These are phyloP conservation scores for Arabidopsis lyrata DNA, from an alignment of 441 rosid genomes.

Conservation along the genomic window DNA sequence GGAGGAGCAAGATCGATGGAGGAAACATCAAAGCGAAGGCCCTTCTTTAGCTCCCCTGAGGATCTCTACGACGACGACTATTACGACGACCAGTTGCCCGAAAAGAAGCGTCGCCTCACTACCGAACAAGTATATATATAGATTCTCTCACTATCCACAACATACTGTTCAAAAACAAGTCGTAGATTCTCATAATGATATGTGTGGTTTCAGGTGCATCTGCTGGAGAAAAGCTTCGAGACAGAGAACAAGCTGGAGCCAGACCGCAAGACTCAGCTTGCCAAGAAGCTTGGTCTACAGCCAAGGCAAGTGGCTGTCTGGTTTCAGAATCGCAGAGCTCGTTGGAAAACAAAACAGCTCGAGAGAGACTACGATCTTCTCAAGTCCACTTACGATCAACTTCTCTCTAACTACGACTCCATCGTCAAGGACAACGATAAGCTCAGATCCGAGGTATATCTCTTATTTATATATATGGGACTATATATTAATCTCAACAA, in stretches of 20 bases:
- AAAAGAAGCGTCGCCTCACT: conserved; percentile 93
- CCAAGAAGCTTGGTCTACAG: conserved; percentile 79
- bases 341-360: conserved; percentile 84
- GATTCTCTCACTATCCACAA: too few species aligned
- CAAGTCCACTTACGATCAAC: conserved; percentile 74
- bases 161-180: too few species aligned
- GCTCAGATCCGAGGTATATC: conserved; percentile 78
- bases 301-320: conserved; percentile 85
- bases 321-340: conserved; percentile 85
- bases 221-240: conserved; percentile 85
- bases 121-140: conserved; percentile 39
- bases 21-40: conserved; percentile 72
- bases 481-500: not conserved
- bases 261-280: conserved; percentile 71
- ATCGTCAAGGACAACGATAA: conserved; percentile 62
- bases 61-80: conserved; percentile 80
- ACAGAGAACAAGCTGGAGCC: conserved; percentile 86
- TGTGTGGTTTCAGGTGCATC: conserved; percentile 54
- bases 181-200: not conserved
- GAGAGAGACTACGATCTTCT: conserved; percentile 71
- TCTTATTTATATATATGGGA: too few species aligned
- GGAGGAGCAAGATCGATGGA: conserved; percentile 69
- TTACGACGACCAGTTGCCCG: conserved; percentile 80
- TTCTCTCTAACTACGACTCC: conserved; percentile 65
- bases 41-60: conserved; percentile 75